Base-by-base conservation (phyloP, 805 yeast genomes). In the Yamadazyma phyllophila region DNA sequence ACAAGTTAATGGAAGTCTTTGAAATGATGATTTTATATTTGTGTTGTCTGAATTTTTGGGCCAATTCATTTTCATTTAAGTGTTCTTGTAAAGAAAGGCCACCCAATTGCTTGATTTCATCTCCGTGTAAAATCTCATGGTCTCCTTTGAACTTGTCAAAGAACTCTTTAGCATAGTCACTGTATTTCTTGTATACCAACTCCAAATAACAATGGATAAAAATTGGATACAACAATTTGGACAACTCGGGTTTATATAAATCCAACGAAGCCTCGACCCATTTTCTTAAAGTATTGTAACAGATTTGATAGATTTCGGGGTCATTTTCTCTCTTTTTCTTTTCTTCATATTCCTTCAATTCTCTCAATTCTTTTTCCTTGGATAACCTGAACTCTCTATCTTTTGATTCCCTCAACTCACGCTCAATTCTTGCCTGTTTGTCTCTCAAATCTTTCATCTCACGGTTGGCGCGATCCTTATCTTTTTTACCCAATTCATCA, bases 231-330 rank as follows among this genome's bases (percentile, higher is more conserved):
- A 92, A 68, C 36, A 92, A 77, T 52, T 94, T 80, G 46, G 84
- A 78, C 49, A 94, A 74, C 64, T 94, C 97, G 13, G 95, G 90
- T 65, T 81, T 85, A 66, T 94, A 94, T 66, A 94, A 76, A 63
- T 92, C 99, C 55, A 94, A 74, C 0, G 97, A 89, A 13, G 88
- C 77, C 55, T 89, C 96, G 34, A 88, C 87, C 98, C 98, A 94
- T 41, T 83, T 82, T 50, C 87, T 78, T 50, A 90, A 77, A 62
- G 88, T 76, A 13, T 83, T 72, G 66, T 90, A 94, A 1, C 96
- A 96, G 38, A 88, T 75, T n/a, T 77, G 71, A 62, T 87, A 91
- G 47, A 80, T 74, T 27, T 81, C 84, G 1, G 96, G 91, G 44
- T 82, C 75, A 74, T 53, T 80, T 73, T 61, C 77, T 60, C 66